Evolutionary conservation across 225 moss, liverwort and hornwort genomes (phyloP), one percentile per base, ranked within the genome.

Genomic region (Rhytidiadelphus loreus): DNA sequence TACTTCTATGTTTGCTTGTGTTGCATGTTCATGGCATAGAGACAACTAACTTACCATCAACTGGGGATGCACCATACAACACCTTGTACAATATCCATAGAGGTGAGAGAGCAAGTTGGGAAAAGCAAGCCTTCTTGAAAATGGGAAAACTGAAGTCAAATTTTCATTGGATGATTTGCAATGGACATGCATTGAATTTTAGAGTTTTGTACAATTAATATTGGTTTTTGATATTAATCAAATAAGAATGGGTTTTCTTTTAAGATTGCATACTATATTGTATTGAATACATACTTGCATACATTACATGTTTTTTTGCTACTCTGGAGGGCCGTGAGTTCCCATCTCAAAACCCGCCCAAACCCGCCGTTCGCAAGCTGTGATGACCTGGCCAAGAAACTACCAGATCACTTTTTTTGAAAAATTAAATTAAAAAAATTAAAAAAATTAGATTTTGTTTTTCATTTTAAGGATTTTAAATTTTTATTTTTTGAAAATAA

Each of bases 201-300:
- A 20, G 21, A 52, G 7, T 52, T 73, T 52, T 52, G 5, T 8
- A 52, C 21, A 33, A 75, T 21, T 50, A 50, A 33, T 12, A 75
- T 50, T 7, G 3, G 4, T 48, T 48, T 75, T 21, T 12, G 0
- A 50, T 50, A 33, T 7, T 12, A 33, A 0, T 2, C 0, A 3
- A 13, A 2, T 12, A 33, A 5, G 11, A 35, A 29, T 0, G 0
- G 0, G 6, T 74, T 19, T 30, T 48, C 32, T 30, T 32, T 18
- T 7, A 32, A 4, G 0, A 8, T 52, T 13, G 2, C 33, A 52
- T 76, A 7, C 2, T 72, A 9, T 26, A 25, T 10, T 17, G 9
- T 16, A 0, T 26, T 15, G 19, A 19, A 32, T 32, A 32, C 1
- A 20, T 20, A 22, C 76, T 35, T 52, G 3, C n/a, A n/a, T n/a